Percentiles rank a stretch among this genome's conserved stretches.
These are phyloP conservation scores for Podaxis sp. DNA, from an alignment of 768 basidiomycete genomes.

Conservation along the genomic window DNA sequence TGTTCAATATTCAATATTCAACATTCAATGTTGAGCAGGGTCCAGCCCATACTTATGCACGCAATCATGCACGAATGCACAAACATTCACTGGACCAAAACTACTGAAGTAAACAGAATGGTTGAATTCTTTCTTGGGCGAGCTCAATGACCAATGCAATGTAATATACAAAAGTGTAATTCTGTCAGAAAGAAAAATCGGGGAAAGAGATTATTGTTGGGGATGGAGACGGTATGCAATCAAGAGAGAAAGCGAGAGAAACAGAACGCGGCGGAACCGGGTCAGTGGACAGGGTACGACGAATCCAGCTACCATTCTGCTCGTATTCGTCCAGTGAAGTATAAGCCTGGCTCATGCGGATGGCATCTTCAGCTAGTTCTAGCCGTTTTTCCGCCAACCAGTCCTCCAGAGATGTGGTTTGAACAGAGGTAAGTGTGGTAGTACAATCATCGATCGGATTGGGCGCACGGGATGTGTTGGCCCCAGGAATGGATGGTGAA, in stretches of 20 bases:
- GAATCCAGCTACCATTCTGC: conserved; percentile 44
- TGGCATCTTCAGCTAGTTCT: conserved; percentile 24
- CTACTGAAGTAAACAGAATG: no score
- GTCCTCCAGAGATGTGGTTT: conserved; percentile 22
- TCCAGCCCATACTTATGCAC: no score
- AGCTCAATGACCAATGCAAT: background rate
- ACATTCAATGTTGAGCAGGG: no score
- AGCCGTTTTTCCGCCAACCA: conserved; percentile 41
- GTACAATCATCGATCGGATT: conserved; percentile 17
- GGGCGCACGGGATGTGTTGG: conserved; percentile 16
- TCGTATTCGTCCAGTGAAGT: conserved; percentile 46
- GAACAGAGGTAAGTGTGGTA: conserved; percentile 23
- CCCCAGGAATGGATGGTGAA: background rate
- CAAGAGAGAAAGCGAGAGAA: background rate
- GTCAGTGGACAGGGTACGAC: conserved; percentile 17
- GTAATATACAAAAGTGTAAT: background rate
- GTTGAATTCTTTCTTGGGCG: background rate
- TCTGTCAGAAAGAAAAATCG: background rate
- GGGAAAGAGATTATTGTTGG: conserved; percentile 5
- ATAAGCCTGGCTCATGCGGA: conserved; percentile 24
- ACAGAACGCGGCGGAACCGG: background rate
- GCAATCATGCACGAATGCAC: no score
- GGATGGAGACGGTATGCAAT: conserved; percentile 1
- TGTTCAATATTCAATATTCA: background rate
- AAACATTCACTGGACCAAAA: no score